Conservation (phyloP, 2,329 filamentous ascomycete genomes). For the Pestalotiopsis sp. region DNA sequence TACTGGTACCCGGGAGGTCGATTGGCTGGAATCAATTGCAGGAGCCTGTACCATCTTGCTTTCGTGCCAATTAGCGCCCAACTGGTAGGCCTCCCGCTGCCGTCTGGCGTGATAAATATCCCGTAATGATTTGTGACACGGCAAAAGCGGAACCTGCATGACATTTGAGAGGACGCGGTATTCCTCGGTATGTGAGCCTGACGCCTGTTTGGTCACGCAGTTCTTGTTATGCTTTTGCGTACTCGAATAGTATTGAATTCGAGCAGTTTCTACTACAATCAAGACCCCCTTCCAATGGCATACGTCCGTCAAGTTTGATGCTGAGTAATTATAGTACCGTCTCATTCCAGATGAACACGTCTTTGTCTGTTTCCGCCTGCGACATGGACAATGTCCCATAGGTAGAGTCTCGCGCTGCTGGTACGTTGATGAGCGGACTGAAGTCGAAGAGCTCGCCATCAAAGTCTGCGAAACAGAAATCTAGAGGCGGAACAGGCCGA, state of each 20-base stretch:
- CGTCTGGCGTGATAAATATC: not conserved
- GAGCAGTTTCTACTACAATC: no score
- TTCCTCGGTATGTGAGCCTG: no score
- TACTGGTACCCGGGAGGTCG: not conserved
- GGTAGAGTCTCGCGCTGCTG: not conserved
- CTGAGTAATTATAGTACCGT: not conserved
- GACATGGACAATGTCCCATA: not conserved
- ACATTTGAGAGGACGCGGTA: not conserved
- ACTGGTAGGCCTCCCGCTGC: not conserved
- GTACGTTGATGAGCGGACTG: not conserved
- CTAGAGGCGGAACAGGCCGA: not conserved
- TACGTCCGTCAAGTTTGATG: no score
- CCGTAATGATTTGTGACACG: not conserved
- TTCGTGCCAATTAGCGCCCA: not conserved
- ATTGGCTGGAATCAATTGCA: not conserved
- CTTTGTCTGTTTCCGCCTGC: not conserved
- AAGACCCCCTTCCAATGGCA: no score
- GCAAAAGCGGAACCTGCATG: not conserved
- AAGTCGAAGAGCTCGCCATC: not conserved
- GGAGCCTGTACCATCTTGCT: not conserved
- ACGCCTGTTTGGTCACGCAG: no score
- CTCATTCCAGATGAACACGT: not conserved
- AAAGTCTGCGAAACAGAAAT: not conserved
- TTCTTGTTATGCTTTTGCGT: no score
- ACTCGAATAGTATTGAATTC: no score